Conservation (phyloP, 176 grass and related monocot species). For the Rhipidocladum racemiflorum region DNA sequence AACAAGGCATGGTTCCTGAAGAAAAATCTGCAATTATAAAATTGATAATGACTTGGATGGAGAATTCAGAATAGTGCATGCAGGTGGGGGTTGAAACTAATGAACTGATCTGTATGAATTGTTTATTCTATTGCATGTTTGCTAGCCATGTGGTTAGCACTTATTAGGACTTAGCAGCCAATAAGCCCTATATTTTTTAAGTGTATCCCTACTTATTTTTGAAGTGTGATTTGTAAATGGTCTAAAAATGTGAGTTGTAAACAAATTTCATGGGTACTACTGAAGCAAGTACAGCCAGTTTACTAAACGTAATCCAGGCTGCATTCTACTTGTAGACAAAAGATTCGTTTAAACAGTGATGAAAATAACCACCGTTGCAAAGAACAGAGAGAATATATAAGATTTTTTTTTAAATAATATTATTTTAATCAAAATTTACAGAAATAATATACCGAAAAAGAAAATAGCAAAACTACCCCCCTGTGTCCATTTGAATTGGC, state of each 20-base stretch:
- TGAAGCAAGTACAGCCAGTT: not conserved
- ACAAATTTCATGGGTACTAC: not conserved
- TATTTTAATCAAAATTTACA: no score
- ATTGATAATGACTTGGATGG: not conserved
- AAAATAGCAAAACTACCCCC: no score
- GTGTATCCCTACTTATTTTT: not conserved
- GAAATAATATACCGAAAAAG: no score
- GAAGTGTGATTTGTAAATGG: not conserved
- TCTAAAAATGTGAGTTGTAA: conserved; percentile 4
- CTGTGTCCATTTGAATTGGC: no score
- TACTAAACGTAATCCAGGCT: not conserved
- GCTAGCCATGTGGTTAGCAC: conserved; percentile 20
- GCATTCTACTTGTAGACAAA: not conserved
- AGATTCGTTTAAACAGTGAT: conserved; percentile 5
- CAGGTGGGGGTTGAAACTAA: conserved; percentile 31
- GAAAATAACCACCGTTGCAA: not conserved
- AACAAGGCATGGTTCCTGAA: conserved; percentile 25
- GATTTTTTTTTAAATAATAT: no score
- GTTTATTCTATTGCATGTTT: conserved; percentile 18
- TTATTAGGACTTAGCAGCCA: not conserved
- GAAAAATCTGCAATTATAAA: conserved; percentile 30
- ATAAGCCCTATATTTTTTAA: not conserved
- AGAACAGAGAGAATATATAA: not conserved
- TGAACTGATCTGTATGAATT: conserved; percentile 6
- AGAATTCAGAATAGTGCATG: conserved; percentile 25